Percentiles rank a stretch among this genome's conserved stretches.
Evolutionary conservation across 441 rosid genomes (phyloP).

Genomic region (Lepidium campestre): DNA sequence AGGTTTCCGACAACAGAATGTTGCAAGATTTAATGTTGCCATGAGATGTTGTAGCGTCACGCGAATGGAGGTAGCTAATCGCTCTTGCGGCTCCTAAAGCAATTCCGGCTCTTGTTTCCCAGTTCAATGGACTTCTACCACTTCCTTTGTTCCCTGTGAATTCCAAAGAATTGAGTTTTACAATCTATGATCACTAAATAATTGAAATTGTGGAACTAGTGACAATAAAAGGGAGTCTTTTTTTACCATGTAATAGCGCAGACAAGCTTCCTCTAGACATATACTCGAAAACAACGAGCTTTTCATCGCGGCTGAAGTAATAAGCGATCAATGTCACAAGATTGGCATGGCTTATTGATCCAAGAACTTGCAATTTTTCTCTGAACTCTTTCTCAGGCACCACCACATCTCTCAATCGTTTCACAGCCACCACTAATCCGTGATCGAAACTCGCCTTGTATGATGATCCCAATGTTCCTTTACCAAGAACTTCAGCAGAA

Average conservation of each 20-base stretch:
- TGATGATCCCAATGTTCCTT: slow-evolving; percentile 66
- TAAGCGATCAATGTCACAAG: slow-evolving; percentile 75
- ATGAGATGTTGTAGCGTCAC: slow-evolving; percentile 44
- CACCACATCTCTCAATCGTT: slow-evolving; percentile 57
- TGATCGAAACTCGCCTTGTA: slow-evolving; percentile 58
- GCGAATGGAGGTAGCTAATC: slow-evolving; percentile 52
- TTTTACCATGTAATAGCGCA: slow-evolving; percentile 72
- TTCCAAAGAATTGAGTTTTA: background rate
- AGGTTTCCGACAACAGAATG: slow-evolving; percentile 48
- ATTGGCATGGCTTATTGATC: slow-evolving; percentile 49
- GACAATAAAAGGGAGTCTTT: background rate
- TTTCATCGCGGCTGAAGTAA: slow-evolving; percentile 74
- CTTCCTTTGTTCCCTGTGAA: slow-evolving; percentile 48
- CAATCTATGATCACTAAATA: background rate
- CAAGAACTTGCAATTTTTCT: slow-evolving; percentile 47
- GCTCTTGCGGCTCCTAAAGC: slow-evolving; percentile 65
- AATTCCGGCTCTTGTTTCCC: slow-evolving; percentile 54
- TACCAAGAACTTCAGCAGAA: slow-evolving; percentile 77
- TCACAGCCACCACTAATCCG: slow-evolving; percentile 57
- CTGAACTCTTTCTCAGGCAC: slow-evolving; percentile 54
- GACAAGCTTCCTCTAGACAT: slow-evolving; percentile 95
- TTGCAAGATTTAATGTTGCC: slow-evolving; percentile 70
- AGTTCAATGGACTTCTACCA: slow-evolving; percentile 56
- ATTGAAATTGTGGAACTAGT: background rate
- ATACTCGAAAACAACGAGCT: slow-evolving; percentile 85